Conservation (phyloP, 495 filamentous ascomycete species). For the Tirmania nivea region DNA sequence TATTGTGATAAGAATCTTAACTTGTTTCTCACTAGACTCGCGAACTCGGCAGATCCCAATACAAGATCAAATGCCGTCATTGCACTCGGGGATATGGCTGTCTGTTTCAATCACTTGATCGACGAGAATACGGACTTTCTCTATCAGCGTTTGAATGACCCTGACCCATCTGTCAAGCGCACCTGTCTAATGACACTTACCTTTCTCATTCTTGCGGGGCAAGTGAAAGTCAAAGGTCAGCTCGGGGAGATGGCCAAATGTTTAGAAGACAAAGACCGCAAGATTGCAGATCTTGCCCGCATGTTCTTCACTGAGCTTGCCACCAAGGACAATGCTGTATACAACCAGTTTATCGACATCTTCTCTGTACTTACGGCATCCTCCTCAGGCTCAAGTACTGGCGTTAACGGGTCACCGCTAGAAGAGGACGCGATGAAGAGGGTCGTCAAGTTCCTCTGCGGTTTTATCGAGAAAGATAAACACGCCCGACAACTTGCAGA, state of each 20-base stretch:
- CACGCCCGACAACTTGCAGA: constrained; percentile 89
- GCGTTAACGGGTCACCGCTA: constrained; percentile 28
- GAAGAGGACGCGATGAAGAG: constrained; percentile 64
- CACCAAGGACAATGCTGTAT: constrained; percentile 96
- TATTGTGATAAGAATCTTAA: constrained; percentile 89
- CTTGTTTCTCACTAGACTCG: constrained; percentile 93
- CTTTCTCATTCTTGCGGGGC: constrained; percentile 88
- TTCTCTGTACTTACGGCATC: constrained; percentile 80
- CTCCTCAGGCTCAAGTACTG: not conserved
- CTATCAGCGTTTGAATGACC: constrained; percentile 77
- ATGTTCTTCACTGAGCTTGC: constrained; percentile 99
- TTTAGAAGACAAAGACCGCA: constrained; percentile 79
- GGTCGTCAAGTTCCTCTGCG: constrained; percentile 79
- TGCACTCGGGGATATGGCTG: constrained; percentile 93
- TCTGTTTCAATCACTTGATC: constrained; percentile 97
- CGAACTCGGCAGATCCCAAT: constrained; percentile 70
- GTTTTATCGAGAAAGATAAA: constrained; percentile 98
- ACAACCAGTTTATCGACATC: constrained; percentile 99
- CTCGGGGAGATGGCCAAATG: constrained; percentile 98
- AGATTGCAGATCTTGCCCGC: constrained; percentile 72
- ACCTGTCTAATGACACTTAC: constrained; percentile 98
- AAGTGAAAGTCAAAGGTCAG: constrained; percentile 99
- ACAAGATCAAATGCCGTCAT: constrained; percentile 91
- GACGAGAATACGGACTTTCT: constrained; percentile 98
- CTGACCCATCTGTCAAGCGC: constrained; percentile 73